phyloP scores from a whole-genome alignment of 2,329 filamentous ascomycete species.

The Mycosphaerelloides madeirae region DNA sequence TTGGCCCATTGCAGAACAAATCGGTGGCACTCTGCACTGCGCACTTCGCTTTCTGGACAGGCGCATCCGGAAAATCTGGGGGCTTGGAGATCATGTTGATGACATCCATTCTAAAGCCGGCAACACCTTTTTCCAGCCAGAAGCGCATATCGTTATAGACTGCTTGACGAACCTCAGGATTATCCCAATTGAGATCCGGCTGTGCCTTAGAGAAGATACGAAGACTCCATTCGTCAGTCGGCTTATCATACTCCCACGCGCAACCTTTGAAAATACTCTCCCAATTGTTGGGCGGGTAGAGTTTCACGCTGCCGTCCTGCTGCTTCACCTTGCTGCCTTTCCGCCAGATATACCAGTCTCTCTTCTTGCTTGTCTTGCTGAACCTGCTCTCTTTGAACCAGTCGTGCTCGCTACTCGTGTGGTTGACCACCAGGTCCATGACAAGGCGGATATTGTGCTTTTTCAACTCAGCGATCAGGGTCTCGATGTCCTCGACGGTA shows the following conservation, averaged over 20 bases:
- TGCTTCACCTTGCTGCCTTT: constrained; percentile 55
- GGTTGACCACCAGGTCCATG: constrained; percentile 40
- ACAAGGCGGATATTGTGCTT: constrained; percentile 44
- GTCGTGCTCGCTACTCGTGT: constrained; percentile 42
- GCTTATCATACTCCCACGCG: constrained; percentile 43
- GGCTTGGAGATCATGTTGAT: constrained; percentile 47
- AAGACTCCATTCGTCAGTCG: constrained; percentile 45
- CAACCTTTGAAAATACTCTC: constrained; percentile 35
- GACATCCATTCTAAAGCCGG: constrained; percentile 47
- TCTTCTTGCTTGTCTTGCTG: constrained; percentile 47
- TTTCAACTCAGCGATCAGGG: constrained; percentile 39
- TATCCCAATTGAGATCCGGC: constrained; percentile 48
- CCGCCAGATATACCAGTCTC: constrained; percentile 64
- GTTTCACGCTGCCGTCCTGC: constrained; percentile 48
- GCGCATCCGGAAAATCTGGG: constrained; percentile 38
- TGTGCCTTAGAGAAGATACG: constrained; percentile 44
- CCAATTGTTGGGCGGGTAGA: constrained; percentile 56
- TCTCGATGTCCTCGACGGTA: constrained; percentile 42
- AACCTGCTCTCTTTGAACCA: constrained; percentile 56
- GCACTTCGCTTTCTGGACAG: constrained; percentile 33
- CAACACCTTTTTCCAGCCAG: constrained; percentile 40
- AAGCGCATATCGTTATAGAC: constrained; percentile 45
- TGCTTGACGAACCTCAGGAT: constrained; percentile 38
- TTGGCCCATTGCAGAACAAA: constrained; percentile 17
- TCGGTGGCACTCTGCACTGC: constrained; percentile 15